These are phyloP conservation scores for Hymenoscyphus infarciens DNA, from an alignment of 2,329 filamentous ascomycete species.

Conservation along the genomic window DNA sequence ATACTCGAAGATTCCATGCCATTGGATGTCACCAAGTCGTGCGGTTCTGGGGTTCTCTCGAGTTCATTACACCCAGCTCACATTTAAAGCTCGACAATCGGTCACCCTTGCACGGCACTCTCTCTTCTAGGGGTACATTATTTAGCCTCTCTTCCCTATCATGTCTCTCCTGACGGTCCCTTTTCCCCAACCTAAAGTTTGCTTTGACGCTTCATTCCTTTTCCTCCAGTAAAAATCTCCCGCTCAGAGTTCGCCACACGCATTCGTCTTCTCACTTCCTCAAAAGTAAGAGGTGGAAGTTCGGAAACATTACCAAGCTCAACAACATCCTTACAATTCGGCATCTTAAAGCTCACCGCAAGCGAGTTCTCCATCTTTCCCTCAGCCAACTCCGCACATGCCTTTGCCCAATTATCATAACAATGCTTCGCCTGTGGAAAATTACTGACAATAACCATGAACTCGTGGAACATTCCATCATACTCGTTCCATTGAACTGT, in stretches of 20 bases:
- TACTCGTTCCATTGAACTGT: slow-evolving; percentile 6
- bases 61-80: no score
- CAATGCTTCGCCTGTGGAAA: slow-evolving; percentile 6
- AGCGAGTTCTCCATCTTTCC: neutral
- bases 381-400: neutral
- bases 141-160: no score
- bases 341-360: neutral
- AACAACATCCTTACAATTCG: neutral
- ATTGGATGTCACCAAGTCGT: no score
- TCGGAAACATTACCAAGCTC: neutral
- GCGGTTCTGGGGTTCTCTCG: no score
- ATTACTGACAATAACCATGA: neutral
- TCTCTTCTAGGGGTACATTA: no score
- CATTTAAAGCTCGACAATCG: no score
- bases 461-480: slow-evolving; percentile 2
- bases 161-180: neutral
- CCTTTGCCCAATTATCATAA: slow-evolving; percentile 4
- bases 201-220: neutral
- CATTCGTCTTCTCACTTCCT: neutral
- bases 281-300: neutral
- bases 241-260: neutral
- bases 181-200: neutral
- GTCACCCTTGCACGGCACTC: no score
- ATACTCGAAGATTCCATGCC: no score
- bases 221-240: neutral